These are phyloP conservation scores for Ampelomyces quisqualis DNA, from an alignment of 2,329 filamentous ascomycete genomes.

Conservation along the genomic window DNA sequence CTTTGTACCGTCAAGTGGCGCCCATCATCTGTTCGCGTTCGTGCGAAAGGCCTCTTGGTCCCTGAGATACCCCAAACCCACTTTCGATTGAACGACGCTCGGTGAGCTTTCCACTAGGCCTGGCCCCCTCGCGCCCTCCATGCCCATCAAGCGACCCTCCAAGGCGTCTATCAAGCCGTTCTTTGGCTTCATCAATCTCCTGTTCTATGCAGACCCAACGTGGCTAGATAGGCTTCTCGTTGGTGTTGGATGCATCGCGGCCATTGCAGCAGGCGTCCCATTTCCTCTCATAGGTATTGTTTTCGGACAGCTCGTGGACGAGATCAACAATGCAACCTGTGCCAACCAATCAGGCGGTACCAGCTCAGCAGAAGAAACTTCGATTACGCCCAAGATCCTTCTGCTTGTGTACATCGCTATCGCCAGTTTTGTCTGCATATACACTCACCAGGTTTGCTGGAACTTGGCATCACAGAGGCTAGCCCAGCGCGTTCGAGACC, in stretches of 20 bases:
- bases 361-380: constrained; percentile 35
- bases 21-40: no score
- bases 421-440: constrained; percentile 64
- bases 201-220: constrained; percentile 42
- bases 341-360: constrained; percentile 26
- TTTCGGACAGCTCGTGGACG: constrained; percentile 64
- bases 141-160: constrained; percentile 32
- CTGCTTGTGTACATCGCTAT: constrained; percentile 64
- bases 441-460: constrained; percentile 65
- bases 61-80: no score
- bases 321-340: constrained; percentile 61
- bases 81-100: no score
- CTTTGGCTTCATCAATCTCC: constrained; percentile 36
- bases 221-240: constrained; percentile 42
- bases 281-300: constrained; percentile 65
- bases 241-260: constrained; percentile 45
- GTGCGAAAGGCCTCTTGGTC: no score
- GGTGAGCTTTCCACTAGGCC: constrained; percentile 10
- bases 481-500: constrained; percentile 62
- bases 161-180: constrained; percentile 32
- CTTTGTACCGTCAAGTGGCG: background rate
- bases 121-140: constrained; percentile 18
- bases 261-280: constrained; percentile 61
- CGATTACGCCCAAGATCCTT: constrained; percentile 61
- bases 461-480: constrained; percentile 64